Conservation (phyloP, 1,139 yeast species). For the Candida gigantensis region DNA sequence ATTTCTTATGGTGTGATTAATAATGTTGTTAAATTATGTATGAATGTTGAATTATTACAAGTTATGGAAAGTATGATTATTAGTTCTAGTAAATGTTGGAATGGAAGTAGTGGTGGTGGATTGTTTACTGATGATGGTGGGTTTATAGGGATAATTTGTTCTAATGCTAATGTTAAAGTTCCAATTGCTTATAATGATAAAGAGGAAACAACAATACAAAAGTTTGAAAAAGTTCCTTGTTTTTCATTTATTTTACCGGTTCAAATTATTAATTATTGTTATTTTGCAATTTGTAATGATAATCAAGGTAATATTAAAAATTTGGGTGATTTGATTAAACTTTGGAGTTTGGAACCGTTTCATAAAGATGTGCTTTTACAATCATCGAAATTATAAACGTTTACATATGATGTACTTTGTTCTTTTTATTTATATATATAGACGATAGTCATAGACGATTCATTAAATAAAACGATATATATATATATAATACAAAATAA, state of each 20-base stretch:
- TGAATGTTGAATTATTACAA: conserved; percentile 4
- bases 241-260: conserved; percentile 34
- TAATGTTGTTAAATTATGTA: conserved; percentile 18
- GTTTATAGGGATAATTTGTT: conserved; percentile 60
- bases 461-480: too few relatives aligned
- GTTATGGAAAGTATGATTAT: conserved; percentile 38
- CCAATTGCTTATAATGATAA: conserved; percentile 15
- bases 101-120: conserved; percentile 78
- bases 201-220: conserved; percentile 11
- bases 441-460: too few relatives aligned
- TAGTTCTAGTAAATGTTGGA: conserved; percentile 69
- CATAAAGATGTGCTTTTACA: conserved; percentile 24
- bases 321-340: conserved; percentile 14
- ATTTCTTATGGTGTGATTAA: conserved; percentile 48
- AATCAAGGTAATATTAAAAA: conserved; percentile 3
- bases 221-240: conserved; percentile 29
- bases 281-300: conserved; percentile 9
- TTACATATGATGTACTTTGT: conserved; percentile 1
- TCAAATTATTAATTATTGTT: conserved; percentile 25
- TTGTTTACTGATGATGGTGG: conserved; percentile 35
- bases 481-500: neutral
- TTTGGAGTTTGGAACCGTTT: conserved; percentile 27
- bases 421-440: conserved; percentile 2
- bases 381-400: conserved; percentile 12
- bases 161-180: conserved; percentile 51